A percentile compares a stretch with the other conserved stretches of the same genome.
phyloP scores from a whole-genome alignment of 2,329 filamentous ascomycete genomes.

The Annulohypoxylon truncatum region DNA sequence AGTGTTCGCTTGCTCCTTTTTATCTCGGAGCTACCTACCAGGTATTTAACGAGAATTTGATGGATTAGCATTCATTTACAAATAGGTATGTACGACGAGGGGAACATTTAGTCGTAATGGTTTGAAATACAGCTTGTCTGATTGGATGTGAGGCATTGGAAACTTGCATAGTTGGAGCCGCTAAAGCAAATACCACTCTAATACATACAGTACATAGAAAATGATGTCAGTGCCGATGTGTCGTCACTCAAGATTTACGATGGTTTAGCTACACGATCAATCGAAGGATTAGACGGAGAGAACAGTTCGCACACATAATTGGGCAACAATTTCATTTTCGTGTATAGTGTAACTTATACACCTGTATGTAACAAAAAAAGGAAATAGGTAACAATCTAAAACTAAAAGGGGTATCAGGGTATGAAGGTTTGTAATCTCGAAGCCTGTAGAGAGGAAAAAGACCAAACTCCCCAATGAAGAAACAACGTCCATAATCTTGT shows the following conservation, averaged over 20 bases:
- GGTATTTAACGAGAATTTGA: background rate
- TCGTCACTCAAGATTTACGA: background rate
- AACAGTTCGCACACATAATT: background rate
- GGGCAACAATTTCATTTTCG: constrained; percentile 13
- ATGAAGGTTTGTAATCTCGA: constrained; percentile 31
- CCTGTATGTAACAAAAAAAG: constrained; percentile 14
- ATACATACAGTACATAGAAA: constrained; percentile 10
- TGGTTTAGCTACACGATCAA: background rate
- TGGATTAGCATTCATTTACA: constrained; percentile 3
- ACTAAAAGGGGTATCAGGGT: constrained; percentile 33
- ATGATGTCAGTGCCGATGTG: constrained; percentile 33
- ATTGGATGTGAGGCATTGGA: constrained; percentile 27
- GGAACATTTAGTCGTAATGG: background rate
- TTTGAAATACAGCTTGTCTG: constrained; percentile 32
- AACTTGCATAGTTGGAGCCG: constrained; percentile 29
- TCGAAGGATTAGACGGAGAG: background rate
- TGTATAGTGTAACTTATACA: constrained; percentile 5
- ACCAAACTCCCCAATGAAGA: constrained; percentile 30
- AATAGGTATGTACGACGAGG: background rate
- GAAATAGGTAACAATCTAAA: constrained; percentile 25
- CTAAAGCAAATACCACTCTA: constrained; percentile 19
- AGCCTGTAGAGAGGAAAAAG: constrained; percentile 21
- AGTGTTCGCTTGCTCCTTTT: constrained; percentile 8
- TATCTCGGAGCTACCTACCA: too few relatives aligned
- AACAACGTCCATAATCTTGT: background rate